Percentiles rank a stretch among this genome's conserved stretches.
Evolutionary conservation across 331 rosid genomes (phyloP).

Genomic region (Cucumis variabilis): DNA sequence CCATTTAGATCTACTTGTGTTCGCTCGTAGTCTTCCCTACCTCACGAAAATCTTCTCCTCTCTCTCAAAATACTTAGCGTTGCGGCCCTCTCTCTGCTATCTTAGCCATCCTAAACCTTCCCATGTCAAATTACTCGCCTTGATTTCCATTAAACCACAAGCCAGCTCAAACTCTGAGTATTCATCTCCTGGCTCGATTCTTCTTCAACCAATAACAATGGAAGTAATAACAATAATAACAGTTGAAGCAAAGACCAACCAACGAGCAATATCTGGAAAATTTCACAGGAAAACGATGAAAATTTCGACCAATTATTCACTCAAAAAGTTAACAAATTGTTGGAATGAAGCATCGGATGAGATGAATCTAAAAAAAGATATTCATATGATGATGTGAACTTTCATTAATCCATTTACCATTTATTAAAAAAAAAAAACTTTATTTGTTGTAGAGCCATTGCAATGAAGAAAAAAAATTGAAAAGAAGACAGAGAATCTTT

Average conservation of each 20-base stretch:
- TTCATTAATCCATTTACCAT: too few species aligned
- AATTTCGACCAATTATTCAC: conserved; percentile 54
- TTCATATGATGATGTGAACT: too few species aligned
- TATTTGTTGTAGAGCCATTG: too few species aligned
- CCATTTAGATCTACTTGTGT: not conserved
- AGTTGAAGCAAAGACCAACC: conserved; percentile 44
- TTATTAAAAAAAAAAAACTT: too few species aligned
- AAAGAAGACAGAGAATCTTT: too few species aligned
- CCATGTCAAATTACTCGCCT: conserved; percentile 57
- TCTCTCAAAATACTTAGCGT: not conserved
- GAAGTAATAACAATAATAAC: conserved; percentile 25
- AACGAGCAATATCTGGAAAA: conserved; percentile 48
- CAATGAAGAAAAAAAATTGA: too few species aligned
- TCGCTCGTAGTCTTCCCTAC: not conserved
- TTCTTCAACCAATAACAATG: conserved; percentile 46
- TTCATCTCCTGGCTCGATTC: conserved; percentile 42
- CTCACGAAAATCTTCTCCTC: conserved; percentile 7
- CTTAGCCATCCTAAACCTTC: conserved; percentile 55
- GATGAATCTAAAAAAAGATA: too few species aligned
- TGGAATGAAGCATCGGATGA: too few species aligned
- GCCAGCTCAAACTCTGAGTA: conserved; percentile 32
- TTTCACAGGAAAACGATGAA: conserved; percentile 49
- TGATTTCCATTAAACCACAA: conserved; percentile 38
- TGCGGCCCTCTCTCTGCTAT: not conserved
- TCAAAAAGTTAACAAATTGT: conserved; percentile 40